Conservation (phyloP, 2,329 filamentous ascomycete genomes). For the Arthrinium phaeospermum region DNA sequence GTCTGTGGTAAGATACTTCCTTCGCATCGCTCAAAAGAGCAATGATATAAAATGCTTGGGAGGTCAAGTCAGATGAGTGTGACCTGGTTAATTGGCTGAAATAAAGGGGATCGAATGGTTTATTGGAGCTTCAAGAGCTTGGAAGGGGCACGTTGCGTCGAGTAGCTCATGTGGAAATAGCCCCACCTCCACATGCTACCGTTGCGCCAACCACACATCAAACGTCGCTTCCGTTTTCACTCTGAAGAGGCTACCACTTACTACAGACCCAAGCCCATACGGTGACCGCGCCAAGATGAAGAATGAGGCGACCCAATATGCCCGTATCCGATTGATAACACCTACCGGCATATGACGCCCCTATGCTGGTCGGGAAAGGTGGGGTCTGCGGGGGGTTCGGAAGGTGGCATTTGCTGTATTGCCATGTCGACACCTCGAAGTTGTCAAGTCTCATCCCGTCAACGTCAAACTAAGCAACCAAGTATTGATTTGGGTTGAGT, state of each 20-base stretch:
- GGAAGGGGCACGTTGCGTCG: neutral
- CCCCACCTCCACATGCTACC: neutral
- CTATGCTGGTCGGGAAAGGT: neutral
- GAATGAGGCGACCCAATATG: neutral
- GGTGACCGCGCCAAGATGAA: too few relatives aligned
- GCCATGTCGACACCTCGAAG: neutral
- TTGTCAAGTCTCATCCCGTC: neutral
- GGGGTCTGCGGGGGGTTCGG: neutral
- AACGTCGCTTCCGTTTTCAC: neutral
- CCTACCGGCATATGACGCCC: neutral
- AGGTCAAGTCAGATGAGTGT: neutral
- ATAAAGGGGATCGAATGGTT: too few relatives aligned
- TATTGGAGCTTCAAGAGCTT: too few relatives aligned
- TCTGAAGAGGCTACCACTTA: neutral
- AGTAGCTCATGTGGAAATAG: neutral
- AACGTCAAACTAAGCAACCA: neutral
- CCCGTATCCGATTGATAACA: neutral
- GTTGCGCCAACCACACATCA: too few relatives aligned
- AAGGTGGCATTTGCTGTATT: neutral
- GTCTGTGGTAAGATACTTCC: constrained; percentile 23
- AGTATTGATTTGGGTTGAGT: neutral
- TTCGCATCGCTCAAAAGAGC: constrained; percentile 16
- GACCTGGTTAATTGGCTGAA: too few relatives aligned
- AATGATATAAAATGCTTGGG: neutral
- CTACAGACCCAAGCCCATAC: neutral